Base-by-base conservation (phyloP, 2,329 filamentous ascomycete species). In the Beauveria medogensis region DNA sequence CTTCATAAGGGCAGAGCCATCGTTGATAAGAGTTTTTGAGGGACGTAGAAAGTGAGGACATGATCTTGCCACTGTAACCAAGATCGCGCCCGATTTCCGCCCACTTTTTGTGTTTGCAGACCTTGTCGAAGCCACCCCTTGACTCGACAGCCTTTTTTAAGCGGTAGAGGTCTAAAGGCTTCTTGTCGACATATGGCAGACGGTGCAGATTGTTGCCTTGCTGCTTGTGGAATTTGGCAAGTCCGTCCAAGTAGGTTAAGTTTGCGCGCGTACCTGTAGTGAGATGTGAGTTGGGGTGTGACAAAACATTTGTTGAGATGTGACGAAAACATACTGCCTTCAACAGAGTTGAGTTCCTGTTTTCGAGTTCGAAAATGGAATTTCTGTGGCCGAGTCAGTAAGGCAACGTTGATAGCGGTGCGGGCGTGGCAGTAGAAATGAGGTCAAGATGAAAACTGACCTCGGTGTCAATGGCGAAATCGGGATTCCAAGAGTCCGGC, bases 101-200 rank as follows among this genome's bases (percentile, higher is more conserved):
- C 94, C 94, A 99, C 77, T 97, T 97, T 77, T 99, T 99, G 60
- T 88, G 82, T 75, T 96, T 97, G 81, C 94, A 99, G 50, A 99
- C 94, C 70, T 90, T 90, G 60, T 97, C 92, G 68, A 99, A 99
- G 3, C 94, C 94, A 52, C 94, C 94, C 64, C 94, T 86, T 34
- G 91, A 88, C 71, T 97, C 94, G 41, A 99, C 94, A 1, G 93
- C 93, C 72, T 97, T 97, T 74, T 97, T 97, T 63, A 99, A 79
- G 68, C 93, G 91, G 76, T 96, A 99, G 18, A 99, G 80, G 70
- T 99, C 94, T 55, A 99, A 82, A 0, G 94, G 94, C 62, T 96
- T 92, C 77, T 99, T 99, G 76, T 99, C 94, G 63, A 99, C 94
- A 70, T 92, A 97, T 0, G 94, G 94, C 65, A 97, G 89, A 54